Base-by-base conservation (phyloP, 169 alveolate genomes). In the Cryptosporidium tyzzeri region DNA sequence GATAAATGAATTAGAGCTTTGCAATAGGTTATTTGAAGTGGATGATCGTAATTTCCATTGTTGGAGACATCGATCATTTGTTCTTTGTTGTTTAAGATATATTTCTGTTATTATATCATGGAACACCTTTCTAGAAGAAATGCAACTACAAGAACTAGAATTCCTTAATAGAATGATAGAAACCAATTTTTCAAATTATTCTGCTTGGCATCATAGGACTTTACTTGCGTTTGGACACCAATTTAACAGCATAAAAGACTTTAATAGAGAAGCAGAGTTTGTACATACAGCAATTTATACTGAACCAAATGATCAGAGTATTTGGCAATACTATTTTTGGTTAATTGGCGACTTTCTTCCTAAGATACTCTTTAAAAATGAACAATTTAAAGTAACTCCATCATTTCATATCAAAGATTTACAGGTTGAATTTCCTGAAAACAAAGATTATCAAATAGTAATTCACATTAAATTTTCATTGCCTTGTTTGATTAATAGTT, bases 311-410 rank as follows among this genome's bases (percentile, higher is more conserved):
- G 93, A 91, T 55, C 93, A 91, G 37, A 73, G 91, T 23, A 61
- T 91, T n/a, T 91, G 93, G 93, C 92, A 86, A 45, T 91, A 91
- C 21, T 84, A 91, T 39, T 45, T 45, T 12, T 91, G 92, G 92
- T 44, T 86, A 51, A 86, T 80, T 0, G 75, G 39, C 2, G 67
- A 62, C 26, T 45, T 62, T 26, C 29, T 80, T 18, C 89, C 89
- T 3, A 65, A 44, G 18, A 41, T 65, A 29, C 26, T 80, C 2
- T 80, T 80, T n/a, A 80, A 26, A 2, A 65, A 62, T 6, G 35
- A 12, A n/a, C 48, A 58, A 4, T 23, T 44, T 16, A 3, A 26
- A 29, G 50, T 44, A 35, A 6, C 5, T 59, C 65, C 80, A 7
- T 61, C 68, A 12, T 80, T 62, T 62, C 44, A 44, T 44, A 33